Evolutionary conservation across 352 stramenopile species (phyloP).

Genomic region (Phytopythium aichiense): DNA sequence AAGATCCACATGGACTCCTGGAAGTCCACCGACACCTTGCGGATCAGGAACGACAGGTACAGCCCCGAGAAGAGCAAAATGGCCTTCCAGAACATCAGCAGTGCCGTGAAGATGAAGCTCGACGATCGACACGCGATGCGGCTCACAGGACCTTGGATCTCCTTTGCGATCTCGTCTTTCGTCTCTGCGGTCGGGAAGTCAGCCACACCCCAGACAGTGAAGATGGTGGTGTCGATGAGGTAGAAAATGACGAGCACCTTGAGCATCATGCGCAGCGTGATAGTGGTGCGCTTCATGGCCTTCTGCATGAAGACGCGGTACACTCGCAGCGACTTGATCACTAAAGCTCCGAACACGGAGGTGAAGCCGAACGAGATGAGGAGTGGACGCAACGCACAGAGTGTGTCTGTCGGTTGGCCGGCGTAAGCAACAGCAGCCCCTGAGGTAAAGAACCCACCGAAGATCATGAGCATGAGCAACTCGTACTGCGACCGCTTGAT

Average conservation of each 20-base stretch:
- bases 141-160: conserved; percentile 26
- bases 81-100: conserved; percentile 58
- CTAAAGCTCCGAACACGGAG: conserved; percentile 35
- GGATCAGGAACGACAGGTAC: conserved; percentile 57
- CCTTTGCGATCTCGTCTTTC: conserved; percentile 10
- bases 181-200: conserved; percentile 27
- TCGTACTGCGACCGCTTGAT: conserved; percentile 47
- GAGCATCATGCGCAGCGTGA: conserved; percentile 33
- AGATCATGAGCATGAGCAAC: conserved; percentile 35
- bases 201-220: conserved; percentile 26
- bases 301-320: conserved; percentile 51
- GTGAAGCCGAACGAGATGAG: conserved; percentile 38
- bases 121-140: conserved; percentile 24
- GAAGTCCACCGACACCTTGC: conserved; percentile 60
- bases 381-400: conserved; percentile 31
- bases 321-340: conserved; percentile 49
- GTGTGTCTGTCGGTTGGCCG: conserved; percentile 15
- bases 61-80: conserved; percentile 38
- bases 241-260: conserved; percentile 36
- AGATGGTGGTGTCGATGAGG: conserved; percentile 28
- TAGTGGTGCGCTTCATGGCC: conserved; percentile 35
- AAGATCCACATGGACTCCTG: conserved; percentile 71
- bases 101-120: conserved; percentile 46
- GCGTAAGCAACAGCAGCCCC: conserved; percentile 25
- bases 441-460: conserved; percentile 33